phyloP scores from a whole-genome alignment of 2,329 filamentous ascomycete species.

The Fusarium heterosporum region DNA sequence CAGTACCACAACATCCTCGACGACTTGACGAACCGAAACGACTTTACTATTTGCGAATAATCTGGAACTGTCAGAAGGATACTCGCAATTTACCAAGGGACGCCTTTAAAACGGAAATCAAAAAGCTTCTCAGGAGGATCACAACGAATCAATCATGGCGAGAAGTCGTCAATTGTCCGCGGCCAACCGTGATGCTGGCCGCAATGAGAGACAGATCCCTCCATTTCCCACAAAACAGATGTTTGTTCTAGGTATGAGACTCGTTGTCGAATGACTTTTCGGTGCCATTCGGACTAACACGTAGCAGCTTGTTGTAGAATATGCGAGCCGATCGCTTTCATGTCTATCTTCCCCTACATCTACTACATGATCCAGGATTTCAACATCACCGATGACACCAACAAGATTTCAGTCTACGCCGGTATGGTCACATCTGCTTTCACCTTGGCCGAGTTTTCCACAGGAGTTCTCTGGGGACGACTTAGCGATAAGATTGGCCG shows the following conservation, averaged over 20 bases:
- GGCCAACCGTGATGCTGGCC: slow-evolving; percentile 41
- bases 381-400: slow-evolving; percentile 80
- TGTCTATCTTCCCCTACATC: slow-evolving; percentile 99
- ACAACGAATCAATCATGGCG: slow-evolving; percentile 45
- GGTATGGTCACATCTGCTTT: slow-evolving; percentile 97
- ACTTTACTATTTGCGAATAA: slow-evolving; percentile 20
- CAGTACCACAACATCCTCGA: slow-evolving; percentile 18
- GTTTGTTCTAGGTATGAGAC: slow-evolving; percentile 62
- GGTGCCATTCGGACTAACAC: slow-evolving; percentile 25
- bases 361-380: slow-evolving; percentile 98
- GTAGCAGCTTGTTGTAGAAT: slow-evolving; percentile 86
- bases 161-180: slow-evolving; percentile 43
- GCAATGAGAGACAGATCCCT: slow-evolving; percentile 43
- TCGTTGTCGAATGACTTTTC: not conserved
- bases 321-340: slow-evolving; percentile 98
- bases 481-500: slow-evolving; percentile 92
- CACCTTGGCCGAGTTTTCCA: slow-evolving; percentile 93
- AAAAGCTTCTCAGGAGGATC: slow-evolving; percentile 22
- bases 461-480: slow-evolving; percentile 91
- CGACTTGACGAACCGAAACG: slow-evolving; percentile 25
- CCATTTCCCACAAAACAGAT: slow-evolving; percentile 60
- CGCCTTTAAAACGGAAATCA: slow-evolving; percentile 4
- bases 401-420: slow-evolving; percentile 88
- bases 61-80: not conserved
- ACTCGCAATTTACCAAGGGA: not conserved